phyloP scores from a whole-genome alignment of 176 grass and related monocot genomes.

The Ensete glaucum region DNA sequence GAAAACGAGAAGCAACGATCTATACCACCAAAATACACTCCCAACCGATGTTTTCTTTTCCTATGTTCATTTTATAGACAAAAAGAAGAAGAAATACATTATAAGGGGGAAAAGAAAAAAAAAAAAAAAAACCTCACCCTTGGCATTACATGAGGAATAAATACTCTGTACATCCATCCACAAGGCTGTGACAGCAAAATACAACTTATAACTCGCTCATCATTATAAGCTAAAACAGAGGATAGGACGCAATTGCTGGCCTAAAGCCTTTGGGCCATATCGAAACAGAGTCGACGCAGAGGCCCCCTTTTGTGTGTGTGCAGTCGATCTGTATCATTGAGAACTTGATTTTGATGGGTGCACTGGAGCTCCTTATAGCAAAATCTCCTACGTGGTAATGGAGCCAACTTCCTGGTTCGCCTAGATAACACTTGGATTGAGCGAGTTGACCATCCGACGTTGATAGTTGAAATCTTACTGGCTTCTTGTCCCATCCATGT shows the following conservation, averaged over 20 bases:
- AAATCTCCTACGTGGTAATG: constrained; percentile 89
- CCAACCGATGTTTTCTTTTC: background rate
- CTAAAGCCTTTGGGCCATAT: constrained; percentile 58
- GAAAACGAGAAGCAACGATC: too few species aligned
- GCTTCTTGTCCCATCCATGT: constrained; percentile 82
- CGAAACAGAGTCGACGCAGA: constrained; percentile 69
- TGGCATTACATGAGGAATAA: background rate
- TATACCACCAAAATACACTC: too few species aligned
- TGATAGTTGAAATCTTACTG: constrained; percentile 65
- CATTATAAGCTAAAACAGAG: constrained; percentile 1
- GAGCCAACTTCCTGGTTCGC: constrained; percentile 63
- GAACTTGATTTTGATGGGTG: constrained; percentile 61
- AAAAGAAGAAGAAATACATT: background rate
- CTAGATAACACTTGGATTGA: constrained; percentile 53
- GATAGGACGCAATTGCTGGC: constrained; percentile 32
- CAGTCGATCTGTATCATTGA: constrained; percentile 98
- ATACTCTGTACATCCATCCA: background rate
- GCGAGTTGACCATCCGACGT: constrained; percentile 67
- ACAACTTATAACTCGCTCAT: background rate
- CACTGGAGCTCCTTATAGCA: constrained; percentile 32
- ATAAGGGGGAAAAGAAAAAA: constrained; percentile 4
- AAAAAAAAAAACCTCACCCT: background rate
- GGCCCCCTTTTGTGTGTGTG: constrained; percentile 83
- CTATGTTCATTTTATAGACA: background rate
- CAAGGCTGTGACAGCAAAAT: background rate